Base-by-base conservation (phyloP, 2,329 filamentous ascomycete species). In the Cladosporium oxysporum region DNA sequence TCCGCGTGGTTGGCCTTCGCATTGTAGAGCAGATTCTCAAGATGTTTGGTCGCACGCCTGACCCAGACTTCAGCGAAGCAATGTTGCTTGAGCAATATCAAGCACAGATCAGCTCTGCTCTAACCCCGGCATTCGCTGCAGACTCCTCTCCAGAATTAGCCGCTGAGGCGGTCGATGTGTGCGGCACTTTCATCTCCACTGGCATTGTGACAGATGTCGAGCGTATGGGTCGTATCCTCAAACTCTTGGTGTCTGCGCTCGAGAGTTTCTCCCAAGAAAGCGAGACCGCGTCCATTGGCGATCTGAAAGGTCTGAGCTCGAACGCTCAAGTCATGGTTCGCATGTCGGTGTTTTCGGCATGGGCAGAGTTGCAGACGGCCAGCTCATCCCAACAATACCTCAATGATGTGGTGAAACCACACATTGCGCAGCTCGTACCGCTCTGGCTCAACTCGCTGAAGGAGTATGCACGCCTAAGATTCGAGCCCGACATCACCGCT, bases 301-400 rank as follows among this genome's bases (percentile, higher is more conserved):
- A 99, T 71, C 83, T 99, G 6, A 92, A 92, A 78, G 92, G 92
- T 0, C 86, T 99, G 21, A 97, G 93, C 75, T 93, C 94, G 1
- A 99, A 99, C 76, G 94, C 95, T 0, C 91, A 96, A 75, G 92
- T 97, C 58, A 99, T 99, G 95, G 92, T 99, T 64, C 97, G 96
- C 78, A 95, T 98, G 87, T 90, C 95, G 0, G 90, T 99, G 1
- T 96, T 97, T 77, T 95, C 94, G 1, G 95, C 94, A 0, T 99
- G 95, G 95, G 96, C 95, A 4, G 92, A 97, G 76, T 84, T 99
- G 35, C 95, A 99, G 79, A 93, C 99, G 68, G 93, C 95, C 29
- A 98, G 94, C 79, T 88, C 88, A 5, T 94, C 98, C 75, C 94
- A 98, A 72, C 88, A 88, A 61, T 98, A 99, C 74, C 83, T 99